phyloP scores from a whole-genome alignment of 805 yeast species.

The Cyberlindnera nakhonratchasimensis region DNA sequence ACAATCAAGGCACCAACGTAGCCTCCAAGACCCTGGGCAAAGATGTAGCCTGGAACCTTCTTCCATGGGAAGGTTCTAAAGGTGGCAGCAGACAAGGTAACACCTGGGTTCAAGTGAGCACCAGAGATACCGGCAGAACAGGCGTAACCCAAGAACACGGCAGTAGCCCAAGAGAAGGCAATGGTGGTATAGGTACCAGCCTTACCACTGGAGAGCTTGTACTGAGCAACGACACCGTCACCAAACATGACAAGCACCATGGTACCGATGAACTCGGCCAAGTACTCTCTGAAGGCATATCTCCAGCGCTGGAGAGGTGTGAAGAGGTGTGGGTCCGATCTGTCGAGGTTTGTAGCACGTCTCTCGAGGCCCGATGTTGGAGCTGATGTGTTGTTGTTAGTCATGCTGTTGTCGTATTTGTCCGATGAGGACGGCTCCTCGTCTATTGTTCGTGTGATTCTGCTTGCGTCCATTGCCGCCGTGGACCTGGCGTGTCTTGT shows the following conservation, averaged over 20 bases:
- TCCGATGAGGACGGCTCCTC: slow-evolving; percentile 1
- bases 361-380: slow-evolving; percentile 30
- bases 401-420: not conserved
- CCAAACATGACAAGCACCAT: slow-evolving; percentile 44
- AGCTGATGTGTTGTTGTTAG: slow-evolving; percentile 21
- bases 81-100: slow-evolving; percentile 44
- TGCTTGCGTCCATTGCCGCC: not conserved
- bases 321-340: slow-evolving; percentile 16
- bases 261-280: slow-evolving; percentile 53
- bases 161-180: slow-evolving; percentile 52
- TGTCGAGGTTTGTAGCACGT: slow-evolving; percentile 23
- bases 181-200: slow-evolving; percentile 42
- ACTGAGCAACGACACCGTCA: slow-evolving; percentile 47
- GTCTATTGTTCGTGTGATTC: not conserved
- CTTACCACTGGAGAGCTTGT: slow-evolving; percentile 32
- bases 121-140: slow-evolving; percentile 55
- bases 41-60: slow-evolving; percentile 42
- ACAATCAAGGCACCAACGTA: slow-evolving; percentile 44
- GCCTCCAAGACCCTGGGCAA: slow-evolving; percentile 49
- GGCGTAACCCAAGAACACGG: slow-evolving; percentile 48
- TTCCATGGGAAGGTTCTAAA: slow-evolving; percentile 51
- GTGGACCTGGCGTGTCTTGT: not conserved
- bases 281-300: slow-evolving; percentile 38
- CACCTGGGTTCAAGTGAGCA: slow-evolving; percentile 56
- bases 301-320: slow-evolving; percentile 26